Evolutionary conservation across 2,329 filamentous ascomycete genomes (phyloP), one percentile per base, ranked within the genome.

Genomic region (Cercospora sp.): DNA sequence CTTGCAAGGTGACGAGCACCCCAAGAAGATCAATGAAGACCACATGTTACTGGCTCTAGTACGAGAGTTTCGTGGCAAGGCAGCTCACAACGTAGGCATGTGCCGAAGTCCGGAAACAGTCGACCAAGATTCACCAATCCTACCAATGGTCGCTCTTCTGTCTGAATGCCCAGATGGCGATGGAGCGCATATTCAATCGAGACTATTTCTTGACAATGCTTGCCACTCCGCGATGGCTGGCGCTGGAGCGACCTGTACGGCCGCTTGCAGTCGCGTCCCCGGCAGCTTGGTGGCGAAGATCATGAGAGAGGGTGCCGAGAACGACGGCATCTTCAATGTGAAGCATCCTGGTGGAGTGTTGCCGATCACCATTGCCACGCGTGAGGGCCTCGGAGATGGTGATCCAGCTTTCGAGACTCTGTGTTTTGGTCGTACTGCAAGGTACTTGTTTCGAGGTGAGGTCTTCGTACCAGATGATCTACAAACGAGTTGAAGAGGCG

Each of bases 171-270:
- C 63, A 4, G n/a, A 53, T 33, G 48, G 60, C n/a, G 31, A 57
- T 13, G 63, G 65, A 36, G 70, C 68, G 31, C 69, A 69, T 26
- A 64, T 71, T 9, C 67, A 69, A 36, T 66, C 64, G 9, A 31
- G 71, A 26, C 58, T 72, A 20, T 71, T 69, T 28, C 62, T 71
- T 13, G 69, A 72, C 30, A 68, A 68, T 31, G 64, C 69, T 3
- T 72, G 69, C 60, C 71, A 69, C 51, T 65, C 63, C 2, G 69
- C 67, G 1, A 71, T 72, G 68, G 71, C 71, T 60, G 69, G 69
- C 8, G 66, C 67, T 28, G 69, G 69, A 28, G 68, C 71, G 18
- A 71, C 69, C 9, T 71, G 67, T 58, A 72, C 68, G 16, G 67
- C 69, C 36, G 70, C 69, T 12, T 63, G 58, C 28, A 69, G 69